Evolutionary conservation across 2,329 filamentous ascomycete genomes (phyloP), one percentile per base, ranked within the genome.

Genomic region (Alternaria sp.): DNA sequence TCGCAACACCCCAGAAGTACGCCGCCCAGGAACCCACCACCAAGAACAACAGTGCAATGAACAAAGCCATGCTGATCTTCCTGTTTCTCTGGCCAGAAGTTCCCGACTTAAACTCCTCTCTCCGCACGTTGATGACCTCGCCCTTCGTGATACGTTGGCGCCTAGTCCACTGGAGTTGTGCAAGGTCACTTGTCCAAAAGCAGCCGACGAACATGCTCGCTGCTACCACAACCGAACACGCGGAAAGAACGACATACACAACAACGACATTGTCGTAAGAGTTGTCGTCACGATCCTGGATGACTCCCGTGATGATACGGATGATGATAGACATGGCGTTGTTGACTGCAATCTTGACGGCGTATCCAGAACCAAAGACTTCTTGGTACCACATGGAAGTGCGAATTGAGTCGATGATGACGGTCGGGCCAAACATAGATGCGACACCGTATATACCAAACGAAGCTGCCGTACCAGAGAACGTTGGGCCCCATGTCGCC

Each of bases 281-380:
- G 62, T 88, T 80, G 53, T 86, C 68, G 52, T 88, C 85, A 4
- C 78, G 78, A 56, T 89, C 87, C 63, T 89, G 87, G 0, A 89
- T 82, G 0, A 83, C 84, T 1, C 86, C 86, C 0, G 85, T 83
- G 20, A 88, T 77, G 43, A 89, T 83, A 0, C 85, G 80, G 1
- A 89, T 78, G 53, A 89, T 85, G 59, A 89, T 87, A 59, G 81
- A 87, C 85, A 88, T 88, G 30, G 82, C 84, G 71, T 89, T 89
- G 69, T 89, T 88, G 69, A 88, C 85, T 22, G 84, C 84, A 36
- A 89, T 83, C 59, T 89, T 89, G 57, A 88, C 73, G 1, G 85
- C 81, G 60, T 88, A 89, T 0, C 84, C 87, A 0, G 85, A 84
- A 0, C 87, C 87, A 59, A 89, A 89, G 0, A 87, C 84, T 3